Evolutionary conservation across 148 eudicot genomes (phyloP).

Genomic region (Dianthus caryophyllus): DNA sequence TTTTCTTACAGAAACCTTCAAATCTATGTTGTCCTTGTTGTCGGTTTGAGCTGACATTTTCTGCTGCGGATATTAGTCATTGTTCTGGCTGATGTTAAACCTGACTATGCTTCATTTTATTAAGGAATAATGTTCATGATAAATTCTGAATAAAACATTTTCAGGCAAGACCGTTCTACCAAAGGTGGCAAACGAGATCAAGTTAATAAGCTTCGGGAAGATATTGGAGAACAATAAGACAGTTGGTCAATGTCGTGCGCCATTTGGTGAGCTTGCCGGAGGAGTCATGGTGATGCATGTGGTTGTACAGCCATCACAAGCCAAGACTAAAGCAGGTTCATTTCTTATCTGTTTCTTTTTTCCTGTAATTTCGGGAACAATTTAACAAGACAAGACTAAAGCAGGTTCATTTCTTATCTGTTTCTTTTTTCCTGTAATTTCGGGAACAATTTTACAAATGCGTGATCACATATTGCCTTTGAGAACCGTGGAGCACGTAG

Average conservation of each 20-base stretch:
- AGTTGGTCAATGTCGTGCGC: slow-evolving; percentile 80
- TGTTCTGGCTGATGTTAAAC: background rate
- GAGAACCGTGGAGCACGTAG: background rate
- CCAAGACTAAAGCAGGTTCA: slow-evolving; percentile 83
- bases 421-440: background rate
- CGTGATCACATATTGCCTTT: too few species aligned
- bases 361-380: background rate
- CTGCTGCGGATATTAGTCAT: background rate
- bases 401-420: slow-evolving; percentile 43
- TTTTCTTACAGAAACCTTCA: background rate
- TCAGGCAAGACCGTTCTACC: slow-evolving; percentile 73
- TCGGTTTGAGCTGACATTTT: background rate
- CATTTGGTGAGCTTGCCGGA: slow-evolving; percentile 83
- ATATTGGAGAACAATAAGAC: slow-evolving; percentile 87
- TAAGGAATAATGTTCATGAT: background rate
- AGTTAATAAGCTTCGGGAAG: slow-evolving; percentile 83
- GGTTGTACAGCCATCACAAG: slow-evolving; percentile 82
- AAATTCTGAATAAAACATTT: slow-evolving; percentile 8
- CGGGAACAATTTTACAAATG: background rate
- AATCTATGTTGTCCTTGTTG: background rate
- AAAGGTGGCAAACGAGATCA: slow-evolving; percentile 78
- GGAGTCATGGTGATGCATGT: slow-evolving; percentile 89
- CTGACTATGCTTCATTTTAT: background rate
- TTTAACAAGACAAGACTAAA: slow-evolving; percentile 79
- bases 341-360: background rate